Evolutionary conservation across 2,329 filamentous ascomycete genomes (phyloP).

Genomic region (Diplodia corticola): DNA sequence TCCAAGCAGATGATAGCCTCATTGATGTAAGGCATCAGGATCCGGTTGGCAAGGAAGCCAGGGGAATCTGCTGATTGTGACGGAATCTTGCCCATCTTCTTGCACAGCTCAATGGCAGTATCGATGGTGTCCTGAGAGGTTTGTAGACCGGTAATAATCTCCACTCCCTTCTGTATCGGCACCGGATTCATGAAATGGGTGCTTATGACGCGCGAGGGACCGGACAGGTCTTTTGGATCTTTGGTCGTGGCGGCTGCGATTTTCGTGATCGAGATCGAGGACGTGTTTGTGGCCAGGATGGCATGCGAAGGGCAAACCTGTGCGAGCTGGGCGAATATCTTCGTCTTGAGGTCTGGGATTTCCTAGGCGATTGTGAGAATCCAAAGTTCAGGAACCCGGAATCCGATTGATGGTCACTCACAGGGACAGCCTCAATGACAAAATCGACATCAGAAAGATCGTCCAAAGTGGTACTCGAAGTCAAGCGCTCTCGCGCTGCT

Average conservation of each 20-base stretch:
- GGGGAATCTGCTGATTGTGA: conserved; percentile 87
- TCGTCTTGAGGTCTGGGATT: conserved; percentile 81
- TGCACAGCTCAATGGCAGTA: conserved; percentile 80
- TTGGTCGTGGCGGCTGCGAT: conserved; percentile 84
- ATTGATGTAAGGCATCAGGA: conserved; percentile 99
- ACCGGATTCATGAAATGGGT: conserved; percentile 99
- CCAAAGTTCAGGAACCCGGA: background rate
- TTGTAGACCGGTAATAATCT: conserved; percentile 94
- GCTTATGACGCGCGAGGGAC: conserved; percentile 83
- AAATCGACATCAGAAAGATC: conserved; percentile 85
- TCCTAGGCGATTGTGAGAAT: conserved; percentile 50
- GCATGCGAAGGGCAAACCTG: conserved; percentile 79
- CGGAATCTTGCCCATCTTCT: conserved; percentile 88
- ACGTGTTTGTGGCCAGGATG: conserved; percentile 95
- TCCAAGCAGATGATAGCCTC: conserved; percentile 96
- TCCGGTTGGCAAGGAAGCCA: conserved; percentile 93
- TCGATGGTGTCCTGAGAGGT: conserved; percentile 81
- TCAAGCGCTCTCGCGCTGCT: conserved; percentile 68
- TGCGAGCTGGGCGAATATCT: conserved; percentile 82
- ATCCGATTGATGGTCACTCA: conserved; percentile 23
- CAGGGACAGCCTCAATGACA: conserved; percentile 92
- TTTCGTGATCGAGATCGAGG: conserved; percentile 95
- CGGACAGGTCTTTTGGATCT: conserved; percentile 76
- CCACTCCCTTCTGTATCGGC: conserved; percentile 92
- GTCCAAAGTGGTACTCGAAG: conserved; percentile 70